These are phyloP conservation scores for Cavenderia fasciculata DNA, from an alignment of 78 protist genomes.

Conservation along the genomic window DNA sequence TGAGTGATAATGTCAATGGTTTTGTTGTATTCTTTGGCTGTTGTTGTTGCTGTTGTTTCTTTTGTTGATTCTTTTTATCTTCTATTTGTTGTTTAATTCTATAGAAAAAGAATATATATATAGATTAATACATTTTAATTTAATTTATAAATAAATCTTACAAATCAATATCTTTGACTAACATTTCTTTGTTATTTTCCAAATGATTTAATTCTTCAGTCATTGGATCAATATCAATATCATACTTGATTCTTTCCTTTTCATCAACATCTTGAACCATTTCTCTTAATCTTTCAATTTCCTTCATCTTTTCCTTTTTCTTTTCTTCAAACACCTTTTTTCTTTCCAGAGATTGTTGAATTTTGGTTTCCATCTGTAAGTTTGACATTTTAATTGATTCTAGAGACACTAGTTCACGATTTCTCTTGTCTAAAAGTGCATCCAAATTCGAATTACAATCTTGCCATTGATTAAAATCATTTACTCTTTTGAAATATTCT, in stretches of 20 bases:
- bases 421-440: background rate
- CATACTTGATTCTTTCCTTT: no score
- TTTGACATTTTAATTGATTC: background rate
- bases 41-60: no score
- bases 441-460: background rate
- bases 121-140: background rate
- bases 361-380: background rate
- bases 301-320: background rate
- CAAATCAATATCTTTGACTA: background rate
- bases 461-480: conserved; percentile 12
- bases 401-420: background rate
- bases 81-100: background rate
- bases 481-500: no score
- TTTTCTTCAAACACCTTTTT: background rate
- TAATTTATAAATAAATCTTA: background rate
- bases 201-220: background rate
- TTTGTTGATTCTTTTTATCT: no score
- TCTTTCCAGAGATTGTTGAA: background rate
- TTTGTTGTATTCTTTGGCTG: background rate
- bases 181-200: background rate
- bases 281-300: background rate
- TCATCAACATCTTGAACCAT: background rate
- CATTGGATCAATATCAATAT: background rate
- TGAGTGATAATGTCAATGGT: background rate
- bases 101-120: background rate